These are phyloP conservation scores for Podaxis sp. DNA, from an alignment of 768 basidiomycete genomes.

Conservation along the genomic window DNA sequence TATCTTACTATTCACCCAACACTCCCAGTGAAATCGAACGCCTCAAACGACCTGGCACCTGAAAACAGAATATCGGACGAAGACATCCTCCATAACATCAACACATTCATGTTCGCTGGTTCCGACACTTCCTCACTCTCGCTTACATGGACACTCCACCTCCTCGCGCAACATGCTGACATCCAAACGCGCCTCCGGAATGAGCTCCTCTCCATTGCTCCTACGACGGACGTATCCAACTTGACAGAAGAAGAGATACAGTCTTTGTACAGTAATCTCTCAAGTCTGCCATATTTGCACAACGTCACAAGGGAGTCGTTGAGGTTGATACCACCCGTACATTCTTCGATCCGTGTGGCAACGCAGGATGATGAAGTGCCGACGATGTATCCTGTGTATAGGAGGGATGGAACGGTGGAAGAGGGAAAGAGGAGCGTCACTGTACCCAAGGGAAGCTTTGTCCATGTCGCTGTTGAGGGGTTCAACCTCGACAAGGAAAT, in stretches of 20 bases:
- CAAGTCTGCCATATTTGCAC: conserved; percentile 68
- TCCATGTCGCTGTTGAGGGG: conserved; percentile 78
- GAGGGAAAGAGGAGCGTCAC: conserved; percentile 40
- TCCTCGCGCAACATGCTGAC: conserved; percentile 65
- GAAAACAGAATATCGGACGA: conserved; percentile 82
- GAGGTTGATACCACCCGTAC: conserved; percentile 78
- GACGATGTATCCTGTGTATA: conserved; percentile 58
- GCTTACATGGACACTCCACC: conserved; percentile 80
- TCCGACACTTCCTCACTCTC: conserved; percentile 85
- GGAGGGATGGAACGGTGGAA: conserved; percentile 42
- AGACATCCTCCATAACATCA: conserved; percentile 83
- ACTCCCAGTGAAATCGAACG: conserved; percentile 75
- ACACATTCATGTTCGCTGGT: conserved; percentile 89
- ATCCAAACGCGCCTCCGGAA: conserved; percentile 69
- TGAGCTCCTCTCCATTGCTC: conserved; percentile 55
- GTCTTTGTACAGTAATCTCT: conserved; percentile 53
- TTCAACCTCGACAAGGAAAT: conserved; percentile 75
- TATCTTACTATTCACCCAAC: background rate
- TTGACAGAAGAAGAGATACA: conserved; percentile 65
- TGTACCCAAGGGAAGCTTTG: conserved; percentile 66
- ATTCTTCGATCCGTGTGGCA: conserved; percentile 79
- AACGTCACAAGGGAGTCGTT: conserved; percentile 75
- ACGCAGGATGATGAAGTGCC: conserved; percentile 78
- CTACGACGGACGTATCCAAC: conserved; percentile 36
- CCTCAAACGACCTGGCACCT: conserved; percentile 62